These are phyloP conservation scores for Lagenaria siceraria DNA, from an alignment of 306 rosid genomes.

Conservation along the genomic window DNA sequence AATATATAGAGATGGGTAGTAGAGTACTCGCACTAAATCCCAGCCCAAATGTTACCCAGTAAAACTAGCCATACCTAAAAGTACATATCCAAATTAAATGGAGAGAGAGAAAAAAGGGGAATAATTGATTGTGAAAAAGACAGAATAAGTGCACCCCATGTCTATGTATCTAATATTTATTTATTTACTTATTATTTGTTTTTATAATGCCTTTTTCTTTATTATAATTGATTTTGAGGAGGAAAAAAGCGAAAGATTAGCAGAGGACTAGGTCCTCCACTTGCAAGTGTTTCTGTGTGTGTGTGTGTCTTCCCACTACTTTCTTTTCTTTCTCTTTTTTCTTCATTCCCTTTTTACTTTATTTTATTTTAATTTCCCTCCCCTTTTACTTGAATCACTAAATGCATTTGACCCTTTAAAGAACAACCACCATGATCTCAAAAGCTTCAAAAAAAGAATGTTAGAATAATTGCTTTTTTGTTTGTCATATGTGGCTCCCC, in stretches of 20 bases:
- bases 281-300: conserved; percentile 4
- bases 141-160: conserved; percentile 7
- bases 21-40: neutral
- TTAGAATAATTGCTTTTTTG: conserved; percentile 3
- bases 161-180: neutral
- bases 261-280: conserved; percentile 9
- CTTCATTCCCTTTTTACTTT: neutral
- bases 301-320: conserved; percentile 8
- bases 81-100: neutral
- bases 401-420: neutral
- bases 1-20: neutral
- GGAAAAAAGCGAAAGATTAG: neutral
- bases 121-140: conserved; percentile 6
- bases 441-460: conserved; percentile 7
- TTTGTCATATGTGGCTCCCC: neutral
- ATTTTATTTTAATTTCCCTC: conserved; percentile 1
- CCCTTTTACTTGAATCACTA: neutral
- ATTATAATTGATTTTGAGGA: conserved; percentile 2
- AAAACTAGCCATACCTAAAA: neutral
- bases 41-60: neutral
- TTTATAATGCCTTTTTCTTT: neutral
- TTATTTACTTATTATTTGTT: neutral
- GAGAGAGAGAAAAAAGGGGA: neutral
- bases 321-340: neutral
- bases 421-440: conserved; percentile 7